Conservation (phyloP, 352 stramenopile species). For the Salisapilia sapeloensis region DNA sequence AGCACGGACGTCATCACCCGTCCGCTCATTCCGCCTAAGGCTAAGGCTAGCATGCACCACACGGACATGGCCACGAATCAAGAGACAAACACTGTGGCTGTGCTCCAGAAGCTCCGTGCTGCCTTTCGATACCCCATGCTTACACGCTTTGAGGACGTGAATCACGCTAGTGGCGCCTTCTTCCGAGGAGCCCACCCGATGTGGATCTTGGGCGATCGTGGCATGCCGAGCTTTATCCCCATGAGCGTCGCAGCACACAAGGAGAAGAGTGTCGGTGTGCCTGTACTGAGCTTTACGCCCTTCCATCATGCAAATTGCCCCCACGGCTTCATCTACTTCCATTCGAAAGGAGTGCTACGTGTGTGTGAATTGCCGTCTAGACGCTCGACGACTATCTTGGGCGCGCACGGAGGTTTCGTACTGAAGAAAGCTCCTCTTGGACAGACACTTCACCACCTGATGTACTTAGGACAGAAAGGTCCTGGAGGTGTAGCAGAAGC, state of each 20-base stretch:
- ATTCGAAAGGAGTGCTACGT: slow-evolving; percentile 54
- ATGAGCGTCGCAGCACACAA: slow-evolving; percentile 42
- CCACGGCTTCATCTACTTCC: slow-evolving; percentile 81
- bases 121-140: slow-evolving; percentile 80
- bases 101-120: slow-evolving; percentile 52
- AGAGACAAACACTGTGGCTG: slow-evolving; percentile 44
- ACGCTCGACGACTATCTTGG: slow-evolving; percentile 49
- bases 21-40: slow-evolving; percentile 42
- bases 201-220: slow-evolving; percentile 65
- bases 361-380: slow-evolving; percentile 69
- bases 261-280: slow-evolving; percentile 34
- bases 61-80: slow-evolving; percentile 26
- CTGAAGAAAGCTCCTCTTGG: slow-evolving; percentile 67
- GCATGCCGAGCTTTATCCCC: slow-evolving; percentile 39
- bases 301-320: slow-evolving; percentile 83
- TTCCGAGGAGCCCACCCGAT: slow-evolving; percentile 73
- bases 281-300: slow-evolving; percentile 72
- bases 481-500: slow-evolving; percentile 64
- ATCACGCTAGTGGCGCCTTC: slow-evolving; percentile 71
- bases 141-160: slow-evolving; percentile 65
- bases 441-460: slow-evolving; percentile 57
- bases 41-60: slow-evolving; percentile 20
- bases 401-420: slow-evolving; percentile 54
- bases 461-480: slow-evolving; percentile 59
- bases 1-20: slow-evolving; percentile 62